phyloP scores from a whole-genome alignment of 2,329 filamentous ascomycete species.

The Curvularia hawaiiensis region DNA sequence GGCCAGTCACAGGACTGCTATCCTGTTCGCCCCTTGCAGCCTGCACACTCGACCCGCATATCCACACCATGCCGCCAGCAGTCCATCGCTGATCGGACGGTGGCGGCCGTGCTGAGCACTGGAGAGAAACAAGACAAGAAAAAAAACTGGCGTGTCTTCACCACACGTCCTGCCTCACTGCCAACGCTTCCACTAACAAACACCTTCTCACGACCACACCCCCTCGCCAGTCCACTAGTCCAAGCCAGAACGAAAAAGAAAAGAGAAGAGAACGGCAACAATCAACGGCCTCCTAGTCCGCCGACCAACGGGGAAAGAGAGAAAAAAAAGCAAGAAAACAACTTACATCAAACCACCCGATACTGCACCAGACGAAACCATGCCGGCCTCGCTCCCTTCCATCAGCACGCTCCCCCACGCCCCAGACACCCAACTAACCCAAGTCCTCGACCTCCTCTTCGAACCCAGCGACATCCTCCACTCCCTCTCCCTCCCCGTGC shows the following conservation, averaged over 20 bases:
- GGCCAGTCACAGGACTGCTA: background rate
- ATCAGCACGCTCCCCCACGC: slow-evolving; percentile 62
- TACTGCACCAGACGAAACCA: slow-evolving; percentile 23
- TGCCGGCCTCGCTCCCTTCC: slow-evolving; percentile 58
- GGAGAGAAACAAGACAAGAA: background rate
- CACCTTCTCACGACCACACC: background rate
- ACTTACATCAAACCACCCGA: background rate
- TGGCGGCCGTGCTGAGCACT: slow-evolving; percentile 34
- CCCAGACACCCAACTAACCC: slow-evolving; percentile 59
- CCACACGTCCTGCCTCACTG: background rate
- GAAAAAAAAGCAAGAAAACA: slow-evolving; percentile 5
- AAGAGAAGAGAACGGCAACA: background rate
- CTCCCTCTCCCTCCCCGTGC: slow-evolving; percentile 68
- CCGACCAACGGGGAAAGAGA: background rate
- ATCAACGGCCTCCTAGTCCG: background rate
- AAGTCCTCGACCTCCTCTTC: slow-evolving; percentile 78
- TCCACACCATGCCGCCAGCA: slow-evolving; percentile 8
- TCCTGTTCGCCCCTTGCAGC: slow-evolving; percentile 31
- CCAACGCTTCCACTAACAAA: background rate
- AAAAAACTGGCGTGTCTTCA: background rate
- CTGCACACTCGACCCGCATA: slow-evolving; percentile 20
- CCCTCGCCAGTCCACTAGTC: background rate
- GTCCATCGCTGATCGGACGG: slow-evolving; percentile 28
- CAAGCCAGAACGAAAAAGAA: background rate
- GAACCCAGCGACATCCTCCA: slow-evolving; percentile 81